Evolutionary conservation across 2,329 filamentous ascomycete genomes (phyloP).

Genomic region (Fusarium musae): DNA sequence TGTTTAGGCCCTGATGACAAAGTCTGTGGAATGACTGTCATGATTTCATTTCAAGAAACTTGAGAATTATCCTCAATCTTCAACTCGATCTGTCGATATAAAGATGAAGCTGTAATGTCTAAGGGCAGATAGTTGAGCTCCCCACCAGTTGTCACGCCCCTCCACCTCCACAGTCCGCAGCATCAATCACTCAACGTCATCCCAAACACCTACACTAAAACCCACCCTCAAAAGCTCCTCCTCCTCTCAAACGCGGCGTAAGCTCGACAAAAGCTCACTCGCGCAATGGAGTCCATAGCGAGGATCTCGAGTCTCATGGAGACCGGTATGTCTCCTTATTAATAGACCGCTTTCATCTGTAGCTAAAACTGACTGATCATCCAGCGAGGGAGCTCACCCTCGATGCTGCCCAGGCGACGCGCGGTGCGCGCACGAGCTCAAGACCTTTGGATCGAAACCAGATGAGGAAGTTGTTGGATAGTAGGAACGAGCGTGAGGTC

Average conservation of each 20-base stretch:
- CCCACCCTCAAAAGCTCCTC: constrained; percentile 12
- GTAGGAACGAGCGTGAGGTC: constrained; percentile 90
- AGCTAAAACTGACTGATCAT: constrained; percentile 35
- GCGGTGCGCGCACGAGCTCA: constrained; percentile 69
- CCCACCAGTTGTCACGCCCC: constrained; percentile 34
- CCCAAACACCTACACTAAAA: constrained; percentile 33
- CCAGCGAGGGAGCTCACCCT: constrained; percentile 95
- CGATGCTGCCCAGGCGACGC: constrained; percentile 92
- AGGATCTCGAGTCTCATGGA: constrained; percentile 94
- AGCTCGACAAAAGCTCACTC: constrained; percentile 26
- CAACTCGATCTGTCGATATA: not conserved
- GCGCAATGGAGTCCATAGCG: constrained; percentile 91
- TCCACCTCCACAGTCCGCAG: constrained; percentile 27
- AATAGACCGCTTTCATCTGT: constrained; percentile 9
- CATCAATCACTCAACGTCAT: constrained; percentile 42
- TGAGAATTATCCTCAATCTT: not conserved
- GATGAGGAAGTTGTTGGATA: constrained; percentile 95
- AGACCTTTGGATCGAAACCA: constrained; percentile 80
- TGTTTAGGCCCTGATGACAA: fast-evolving
- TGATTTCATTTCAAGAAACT: not conserved
- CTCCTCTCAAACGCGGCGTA: constrained; percentile 21
- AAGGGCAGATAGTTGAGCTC: not conserved
- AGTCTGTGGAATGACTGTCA: not conserved
- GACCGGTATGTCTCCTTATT: constrained; percentile 72
- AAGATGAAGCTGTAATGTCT: not conserved